Conservation (phyloP, 331 rosid genomes). For the Saraca asoca region DNA sequence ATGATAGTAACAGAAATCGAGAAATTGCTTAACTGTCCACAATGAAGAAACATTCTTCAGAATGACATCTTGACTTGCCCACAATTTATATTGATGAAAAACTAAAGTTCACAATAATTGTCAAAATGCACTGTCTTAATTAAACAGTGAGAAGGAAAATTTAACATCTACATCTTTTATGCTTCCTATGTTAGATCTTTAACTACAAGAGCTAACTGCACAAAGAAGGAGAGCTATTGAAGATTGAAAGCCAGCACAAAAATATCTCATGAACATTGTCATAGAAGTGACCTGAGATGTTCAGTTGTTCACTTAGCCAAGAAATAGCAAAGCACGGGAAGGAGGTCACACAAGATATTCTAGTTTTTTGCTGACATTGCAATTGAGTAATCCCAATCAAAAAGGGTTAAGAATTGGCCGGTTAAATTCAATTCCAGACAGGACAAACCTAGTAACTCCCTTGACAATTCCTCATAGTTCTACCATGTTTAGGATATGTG, state of each 20-base stretch:
- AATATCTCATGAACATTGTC: background rate
- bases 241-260: background rate
- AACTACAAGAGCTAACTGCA: background rate
- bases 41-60: background rate
- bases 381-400: background rate
- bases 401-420: background rate
- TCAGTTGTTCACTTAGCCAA: background rate
- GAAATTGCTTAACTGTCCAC: slow-evolving; percentile 1
- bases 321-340: background rate
- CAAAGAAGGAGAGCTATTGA: background rate
- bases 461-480: background rate
- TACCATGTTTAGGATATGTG: background rate
- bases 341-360: background rate
- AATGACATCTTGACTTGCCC: background rate
- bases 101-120: background rate
- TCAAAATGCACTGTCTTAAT: background rate
- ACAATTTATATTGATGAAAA: background rate
- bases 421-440: background rate
- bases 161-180: background rate
- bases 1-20: background rate
- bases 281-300: background rate
- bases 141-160: background rate
- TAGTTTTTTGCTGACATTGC: background rate
- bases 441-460: background rate
- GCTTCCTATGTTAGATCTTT: background rate